Conservation (phyloP, 495 filamentous ascomycete species). For the Xylaria castorea region DNA sequence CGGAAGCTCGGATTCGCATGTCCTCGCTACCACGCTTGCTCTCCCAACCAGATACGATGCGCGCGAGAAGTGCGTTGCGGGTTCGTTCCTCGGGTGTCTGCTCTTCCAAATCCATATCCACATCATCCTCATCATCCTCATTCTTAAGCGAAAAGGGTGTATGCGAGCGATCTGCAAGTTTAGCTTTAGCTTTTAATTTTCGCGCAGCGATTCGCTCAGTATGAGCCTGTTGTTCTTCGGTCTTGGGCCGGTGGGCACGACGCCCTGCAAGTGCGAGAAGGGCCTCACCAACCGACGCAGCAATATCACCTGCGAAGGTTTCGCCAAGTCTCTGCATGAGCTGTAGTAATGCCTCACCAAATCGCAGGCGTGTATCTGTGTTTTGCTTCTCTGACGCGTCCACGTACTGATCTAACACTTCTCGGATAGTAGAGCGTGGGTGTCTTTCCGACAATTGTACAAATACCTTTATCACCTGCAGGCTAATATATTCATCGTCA, state of each 20-base stretch:
- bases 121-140: slow-evolving; percentile 60
- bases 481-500: slow-evolving; percentile 76
- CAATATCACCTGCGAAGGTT: slow-evolving; percentile 64
- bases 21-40: slow-evolving; percentile 74
- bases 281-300: slow-evolving; percentile 62
- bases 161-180: neutral
- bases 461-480: slow-evolving; percentile 72
- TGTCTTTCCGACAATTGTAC: slow-evolving; percentile 69
- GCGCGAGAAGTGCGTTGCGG: slow-evolving; percentile 61
- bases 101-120: slow-evolving; percentile 54
- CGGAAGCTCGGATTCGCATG: slow-evolving; percentile 76
- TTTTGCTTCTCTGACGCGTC: slow-evolving; percentile 64
- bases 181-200: slow-evolving; percentile 50
- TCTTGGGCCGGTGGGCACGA: slow-evolving; percentile 62
- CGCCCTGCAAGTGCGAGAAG: slow-evolving; percentile 73
- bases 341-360: slow-evolving; percentile 75
- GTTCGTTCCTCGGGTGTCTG: slow-evolving; percentile 54
- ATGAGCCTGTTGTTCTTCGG: slow-evolving; percentile 57
- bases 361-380: slow-evolving; percentile 71
- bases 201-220: slow-evolving; percentile 53
- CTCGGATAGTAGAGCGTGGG: slow-evolving; percentile 67
- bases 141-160: slow-evolving; percentile 46
- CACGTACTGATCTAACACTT: slow-evolving; percentile 72
- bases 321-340: slow-evolving; percentile 71
- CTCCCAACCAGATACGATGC: slow-evolving; percentile 78